These are phyloP conservation scores for Boletus tomentosulus DNA, from an alignment of 768 basidiomycete genomes.

Conservation along the genomic window DNA sequence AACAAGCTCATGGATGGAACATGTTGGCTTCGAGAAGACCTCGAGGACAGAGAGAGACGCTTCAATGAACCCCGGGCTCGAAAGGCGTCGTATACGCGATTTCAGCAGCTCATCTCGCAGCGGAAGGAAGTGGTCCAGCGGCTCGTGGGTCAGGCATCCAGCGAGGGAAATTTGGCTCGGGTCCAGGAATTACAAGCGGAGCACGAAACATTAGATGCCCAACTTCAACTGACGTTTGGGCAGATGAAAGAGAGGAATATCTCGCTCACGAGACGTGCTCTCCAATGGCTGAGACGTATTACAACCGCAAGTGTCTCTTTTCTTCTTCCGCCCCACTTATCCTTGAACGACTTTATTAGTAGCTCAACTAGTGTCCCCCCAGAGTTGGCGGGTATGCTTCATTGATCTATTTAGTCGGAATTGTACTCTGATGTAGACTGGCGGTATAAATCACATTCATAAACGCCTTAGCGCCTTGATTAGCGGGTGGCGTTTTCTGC, in stretches of 20 bases:
- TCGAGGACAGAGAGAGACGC: not conserved
- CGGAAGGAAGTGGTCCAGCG: not conserved
- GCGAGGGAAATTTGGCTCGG: not conserved
- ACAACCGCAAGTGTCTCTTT: not conserved
- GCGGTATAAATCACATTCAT: not conserved
- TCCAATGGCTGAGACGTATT: slow-evolving; percentile 5
- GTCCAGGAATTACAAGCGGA: not conserved
- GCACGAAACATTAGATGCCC: not conserved
- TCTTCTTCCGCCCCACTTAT: not conserved
- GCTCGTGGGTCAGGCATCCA: not conserved
- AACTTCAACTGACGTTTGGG: not conserved
- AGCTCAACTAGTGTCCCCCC: no score
- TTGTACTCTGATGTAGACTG: not conserved
- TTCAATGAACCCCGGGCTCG: not conserved
- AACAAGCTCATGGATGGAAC: not conserved
- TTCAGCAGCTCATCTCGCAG: slow-evolving; percentile 1
- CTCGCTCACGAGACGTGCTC: not conserved
- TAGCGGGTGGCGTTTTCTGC: not conserved
- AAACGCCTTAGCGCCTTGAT: not conserved
- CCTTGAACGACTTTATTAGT: not conserved
- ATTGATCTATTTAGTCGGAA: no score
- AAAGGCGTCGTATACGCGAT: not conserved
- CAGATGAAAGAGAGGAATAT: slow-evolving; percentile 1
- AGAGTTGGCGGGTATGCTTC: no score
- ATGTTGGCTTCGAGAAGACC: not conserved